These are phyloP conservation scores for Poteriospumella lacustris DNA, from an alignment of 108 stramenopile genomes.

Conservation along the genomic window DNA sequence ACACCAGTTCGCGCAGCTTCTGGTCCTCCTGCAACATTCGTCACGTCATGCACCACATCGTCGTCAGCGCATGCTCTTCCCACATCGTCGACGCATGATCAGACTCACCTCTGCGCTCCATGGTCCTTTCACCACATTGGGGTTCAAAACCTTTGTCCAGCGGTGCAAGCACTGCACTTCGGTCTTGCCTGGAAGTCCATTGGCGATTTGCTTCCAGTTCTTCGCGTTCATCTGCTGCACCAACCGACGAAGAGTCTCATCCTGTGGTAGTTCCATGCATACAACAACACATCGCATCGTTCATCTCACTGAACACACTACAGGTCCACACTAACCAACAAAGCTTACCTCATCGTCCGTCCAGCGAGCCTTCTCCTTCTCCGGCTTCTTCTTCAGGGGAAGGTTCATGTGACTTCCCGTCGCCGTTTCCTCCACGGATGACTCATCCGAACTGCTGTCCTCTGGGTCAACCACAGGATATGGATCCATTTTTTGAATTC, in stretches of 20 bases:
- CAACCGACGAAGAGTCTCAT: constrained; percentile 56
- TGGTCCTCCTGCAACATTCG: constrained; percentile 41
- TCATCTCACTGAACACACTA: too few species aligned
- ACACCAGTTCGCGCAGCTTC: constrained; percentile 40
- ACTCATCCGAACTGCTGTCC: too few species aligned
- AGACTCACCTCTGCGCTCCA: constrained; percentile 53
- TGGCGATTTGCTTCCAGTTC: constrained; percentile 67
- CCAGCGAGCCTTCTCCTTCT: too few species aligned
- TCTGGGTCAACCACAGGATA: too few species aligned
- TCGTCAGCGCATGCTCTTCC: neutral
- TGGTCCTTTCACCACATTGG: constrained; percentile 53
- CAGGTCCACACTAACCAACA: too few species aligned
- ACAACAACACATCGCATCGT: too few species aligned
- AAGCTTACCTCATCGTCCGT: too few species aligned
- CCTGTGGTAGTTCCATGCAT: constrained; percentile 39
- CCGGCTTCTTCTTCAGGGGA: too few species aligned
- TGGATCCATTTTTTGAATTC: too few species aligned
- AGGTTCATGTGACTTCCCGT: too few species aligned
- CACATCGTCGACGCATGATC: neutral
- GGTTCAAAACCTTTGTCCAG: constrained; percentile 62
- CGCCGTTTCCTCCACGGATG: too few species aligned
- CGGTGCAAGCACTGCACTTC: constrained; percentile 70
- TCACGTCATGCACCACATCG: neutral
- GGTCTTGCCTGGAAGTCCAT: constrained; percentile 51
- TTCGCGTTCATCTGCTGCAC: constrained; percentile 63